Evolutionary conservation across 345 rosid genomes (phyloP), one percentile per base, ranked within the genome.

Genomic region (Camelina neglecta): DNA sequence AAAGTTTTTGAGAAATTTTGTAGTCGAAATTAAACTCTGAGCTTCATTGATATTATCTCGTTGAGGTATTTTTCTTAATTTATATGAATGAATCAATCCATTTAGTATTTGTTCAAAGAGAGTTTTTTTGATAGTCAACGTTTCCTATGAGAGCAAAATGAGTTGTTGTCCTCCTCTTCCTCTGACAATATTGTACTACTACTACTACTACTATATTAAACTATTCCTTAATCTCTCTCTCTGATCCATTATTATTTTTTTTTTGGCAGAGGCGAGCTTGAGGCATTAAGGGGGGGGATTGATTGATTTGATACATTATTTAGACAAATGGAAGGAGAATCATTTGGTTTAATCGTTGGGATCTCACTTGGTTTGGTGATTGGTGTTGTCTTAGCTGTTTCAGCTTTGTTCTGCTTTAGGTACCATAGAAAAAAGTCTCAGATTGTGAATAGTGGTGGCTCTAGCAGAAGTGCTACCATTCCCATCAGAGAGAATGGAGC

Each of bases 311-410:
- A 36, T 18, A 45, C 59, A 39, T 39, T 39, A 38, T 8, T 1
- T 42, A 18, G 20, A 26, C 1, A 73, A 73, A 95, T 95, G 99
- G 85, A 84, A 69, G 94, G 80, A 75, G 91, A 86, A 69, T 88
- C 97, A 2, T 83, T 93, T 20, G 97, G 96, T 16, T 80, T 96
- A 88, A 87, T 96, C 39, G 84, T 91, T 36, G 99, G 98, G 79
- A 89, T 89, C 75, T 91, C 97, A 3, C 85, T 87, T 4, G 99
- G 99, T 41, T 83, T 96, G 74, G 99, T 93, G 82, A 90, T 96
- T 18, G 99, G 99, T 44, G 89, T 93, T 75, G 59, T 85, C 60
- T 77, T 93, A 80, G 98, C 98, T 72, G 72, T 89, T 64, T 76
- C 84, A 20, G 84, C 84, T 11, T 77, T 93, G 39, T 77, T 87